phyloP scores from a whole-genome alignment of 345 rosid genomes.

The Ceriops tagal region DNA sequence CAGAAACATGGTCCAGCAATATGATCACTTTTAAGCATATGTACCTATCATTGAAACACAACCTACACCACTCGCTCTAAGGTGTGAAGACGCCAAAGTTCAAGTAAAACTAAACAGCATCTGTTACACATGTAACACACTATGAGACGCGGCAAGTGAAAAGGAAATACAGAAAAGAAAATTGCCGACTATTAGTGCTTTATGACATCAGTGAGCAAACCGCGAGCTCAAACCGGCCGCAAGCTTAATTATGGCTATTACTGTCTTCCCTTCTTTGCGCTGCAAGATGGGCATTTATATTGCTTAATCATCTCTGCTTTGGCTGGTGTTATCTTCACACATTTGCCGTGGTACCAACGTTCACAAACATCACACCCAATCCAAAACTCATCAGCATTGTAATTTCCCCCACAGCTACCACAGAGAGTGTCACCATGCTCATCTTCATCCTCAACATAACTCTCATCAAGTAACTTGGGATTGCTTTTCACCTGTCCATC shows the following conservation, averaged over 20 bases:
- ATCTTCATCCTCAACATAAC: conserved; percentile 68
- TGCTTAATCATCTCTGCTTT: conserved; percentile 81
- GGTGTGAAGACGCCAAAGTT: neutral
- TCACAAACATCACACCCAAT: conserved; percentile 84
- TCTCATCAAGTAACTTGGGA: conserved; percentile 50
- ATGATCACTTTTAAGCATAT: neutral
- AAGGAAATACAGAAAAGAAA: neutral
- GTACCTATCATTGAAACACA: conserved; percentile 4
- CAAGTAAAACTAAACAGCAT: neutral
- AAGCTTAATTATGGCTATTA: neutral
- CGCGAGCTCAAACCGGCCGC: neutral
- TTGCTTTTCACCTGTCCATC: conserved; percentile 63
- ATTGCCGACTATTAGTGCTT: neutral
- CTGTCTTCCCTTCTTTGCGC: conserved; percentile 54
- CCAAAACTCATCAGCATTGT: conserved; percentile 80
- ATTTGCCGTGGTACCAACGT: conserved; percentile 88
- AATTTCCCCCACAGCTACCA: conserved; percentile 81
- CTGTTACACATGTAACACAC: conserved; percentile 3
- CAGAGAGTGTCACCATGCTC: conserved; percentile 79
- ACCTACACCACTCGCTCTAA: neutral
- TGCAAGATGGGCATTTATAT: conserved; percentile 84
- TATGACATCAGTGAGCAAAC: conserved; percentile 9
- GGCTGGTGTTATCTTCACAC: conserved; percentile 84
- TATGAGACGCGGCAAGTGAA: neutral
- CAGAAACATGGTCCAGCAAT: neutral